These are phyloP conservation scores for Lachnellula suecica DNA, from an alignment of 2,329 filamentous ascomycete species.

Conservation along the genomic window DNA sequence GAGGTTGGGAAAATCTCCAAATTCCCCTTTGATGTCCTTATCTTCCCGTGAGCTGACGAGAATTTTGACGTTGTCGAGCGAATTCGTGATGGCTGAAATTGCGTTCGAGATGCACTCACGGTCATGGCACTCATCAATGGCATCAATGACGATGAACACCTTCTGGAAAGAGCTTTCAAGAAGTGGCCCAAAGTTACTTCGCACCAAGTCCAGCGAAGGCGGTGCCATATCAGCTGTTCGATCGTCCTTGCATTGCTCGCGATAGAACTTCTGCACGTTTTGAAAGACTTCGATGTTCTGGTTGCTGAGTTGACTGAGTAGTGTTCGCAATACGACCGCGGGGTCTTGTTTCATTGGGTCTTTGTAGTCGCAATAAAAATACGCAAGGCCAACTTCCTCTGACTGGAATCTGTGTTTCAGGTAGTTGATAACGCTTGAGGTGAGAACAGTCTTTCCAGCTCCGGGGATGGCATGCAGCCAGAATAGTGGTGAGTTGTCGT, in stretches of 20 bases:
- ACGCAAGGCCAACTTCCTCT: constrained; percentile 30
- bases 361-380: constrained; percentile 34
- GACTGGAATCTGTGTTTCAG: constrained; percentile 28
- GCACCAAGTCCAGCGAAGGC: not conserved
- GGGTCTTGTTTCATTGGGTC: constrained; percentile 8
- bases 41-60: constrained; percentile 6
- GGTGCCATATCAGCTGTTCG: not conserved
- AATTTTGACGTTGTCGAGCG: constrained; percentile 1
- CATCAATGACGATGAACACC: constrained; percentile 4
- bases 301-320: constrained; percentile 6
- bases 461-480: constrained; percentile 34
- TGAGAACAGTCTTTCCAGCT: constrained; percentile 47
- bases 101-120: constrained; percentile 1
- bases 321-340: constrained; percentile 2
- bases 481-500: not conserved
- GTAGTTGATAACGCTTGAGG: constrained; percentile 41
- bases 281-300: constrained; percentile 4
- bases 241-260: not conserved
- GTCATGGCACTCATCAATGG: constrained; percentile 7
- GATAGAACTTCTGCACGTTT: constrained; percentile 1
- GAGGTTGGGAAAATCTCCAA: constrained; percentile 3
- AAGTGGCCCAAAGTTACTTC: not conserved
- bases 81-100: not conserved
- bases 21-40: not conserved
- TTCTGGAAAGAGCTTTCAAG: not conserved